Evolutionary conservation across 2,329 filamentous ascomycete species (phyloP).

Genomic region (Cryphonectria carpinicola): DNA sequence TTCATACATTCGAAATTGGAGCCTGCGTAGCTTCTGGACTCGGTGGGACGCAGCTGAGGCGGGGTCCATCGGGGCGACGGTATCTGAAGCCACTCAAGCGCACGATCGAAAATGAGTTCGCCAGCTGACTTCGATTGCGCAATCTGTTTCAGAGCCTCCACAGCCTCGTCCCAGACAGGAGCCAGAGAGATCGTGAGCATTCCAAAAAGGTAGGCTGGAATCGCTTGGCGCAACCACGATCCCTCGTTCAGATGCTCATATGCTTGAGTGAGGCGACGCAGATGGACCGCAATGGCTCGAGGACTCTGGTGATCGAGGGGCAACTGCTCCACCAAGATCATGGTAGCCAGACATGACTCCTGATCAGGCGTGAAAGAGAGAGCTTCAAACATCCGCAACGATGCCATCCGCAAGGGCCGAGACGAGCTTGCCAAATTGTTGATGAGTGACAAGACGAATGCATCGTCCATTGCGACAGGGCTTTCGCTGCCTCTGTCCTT

Average conservation of each 20-base stretch:
- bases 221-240: constrained; percentile 69
- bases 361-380: constrained; percentile 57
- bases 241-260: constrained; percentile 64
- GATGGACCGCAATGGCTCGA: constrained; percentile 79
- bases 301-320: constrained; percentile 76
- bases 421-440: constrained; percentile 76
- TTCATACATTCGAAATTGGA: constrained; percentile 89
- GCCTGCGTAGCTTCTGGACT: constrained; percentile 45
- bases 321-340: constrained; percentile 80
- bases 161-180: constrained; percentile 85
- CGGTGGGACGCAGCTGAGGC: constrained; percentile 39
- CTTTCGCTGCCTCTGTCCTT: constrained; percentile 42
- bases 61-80: constrained; percentile 60
- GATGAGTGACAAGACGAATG: constrained; percentile 67
- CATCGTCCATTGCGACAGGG: constrained; percentile 61
- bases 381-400: constrained; percentile 71
- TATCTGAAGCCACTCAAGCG: constrained; percentile 76
- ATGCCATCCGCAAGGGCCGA: constrained; percentile 72
- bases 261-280: constrained; percentile 72
- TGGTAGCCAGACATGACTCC: constrained; percentile 60
- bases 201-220: constrained; percentile 86
- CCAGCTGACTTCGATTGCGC: constrained; percentile 73
- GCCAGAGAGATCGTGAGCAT: constrained; percentile 84
- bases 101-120: constrained; percentile 69
- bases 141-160: constrained; percentile 75